Evolutionary conservation across 176 grass and related monocot genomes (phyloP).

Genomic region (Oryza glumipatula): DNA sequence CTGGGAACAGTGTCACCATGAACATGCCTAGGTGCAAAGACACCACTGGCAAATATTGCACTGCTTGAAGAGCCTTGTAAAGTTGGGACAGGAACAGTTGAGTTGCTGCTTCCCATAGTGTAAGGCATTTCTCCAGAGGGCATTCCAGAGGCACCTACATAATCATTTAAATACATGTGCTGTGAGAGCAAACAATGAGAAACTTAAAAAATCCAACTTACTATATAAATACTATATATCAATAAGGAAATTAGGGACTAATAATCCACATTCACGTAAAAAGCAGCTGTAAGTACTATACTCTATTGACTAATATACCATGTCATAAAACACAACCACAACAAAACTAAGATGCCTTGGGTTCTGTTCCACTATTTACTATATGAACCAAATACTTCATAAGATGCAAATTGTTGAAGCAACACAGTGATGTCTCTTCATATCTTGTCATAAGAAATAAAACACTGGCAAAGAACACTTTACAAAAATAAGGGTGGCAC

Average conservation of each 20-base stretch:
- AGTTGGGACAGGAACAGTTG: slow-evolving; percentile 42
- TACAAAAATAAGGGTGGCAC: slow-evolving; percentile 10
- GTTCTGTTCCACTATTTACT: not conserved
- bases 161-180: slow-evolving; percentile 16
- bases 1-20: slow-evolving; percentile 30
- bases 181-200: slow-evolving; percentile 25
- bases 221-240: not conserved
- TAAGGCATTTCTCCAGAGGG: not conserved
- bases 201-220: not conserved
- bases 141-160: slow-evolving; percentile 28
- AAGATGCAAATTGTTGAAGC: not conserved
- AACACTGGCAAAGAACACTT: not conserved
- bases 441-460: not conserved
- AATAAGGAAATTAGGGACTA: not conserved
- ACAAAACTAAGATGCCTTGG: not conserved
- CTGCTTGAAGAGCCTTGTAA: slow-evolving; percentile 29
- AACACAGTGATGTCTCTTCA: not conserved
- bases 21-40: slow-evolving; percentile 50
- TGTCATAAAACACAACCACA: not conserved
- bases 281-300: not conserved
- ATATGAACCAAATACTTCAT: not conserved
- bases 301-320: slow-evolving; percentile 15
- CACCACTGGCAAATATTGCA: slow-evolving; percentile 30
- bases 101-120: slow-evolving; percentile 38
- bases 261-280: slow-evolving; percentile 35